Conservation (phyloP, 306 rosid species). For the Datisca glomerata region DNA sequence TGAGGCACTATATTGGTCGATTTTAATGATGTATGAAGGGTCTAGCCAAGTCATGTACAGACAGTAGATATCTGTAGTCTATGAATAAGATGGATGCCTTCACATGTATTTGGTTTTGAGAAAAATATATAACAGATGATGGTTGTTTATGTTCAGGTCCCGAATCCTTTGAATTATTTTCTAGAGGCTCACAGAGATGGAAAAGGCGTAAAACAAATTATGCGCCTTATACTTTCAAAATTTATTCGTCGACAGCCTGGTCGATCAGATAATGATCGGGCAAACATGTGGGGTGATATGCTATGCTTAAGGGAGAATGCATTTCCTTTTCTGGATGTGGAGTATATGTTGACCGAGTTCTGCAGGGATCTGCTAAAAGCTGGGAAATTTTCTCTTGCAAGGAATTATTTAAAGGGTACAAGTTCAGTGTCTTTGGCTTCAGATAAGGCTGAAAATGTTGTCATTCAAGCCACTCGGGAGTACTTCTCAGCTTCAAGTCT, state of each 20-base stretch:
- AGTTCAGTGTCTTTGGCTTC: slow-evolving; percentile 80
- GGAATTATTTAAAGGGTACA: slow-evolving; percentile 91
- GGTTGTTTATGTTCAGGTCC: slow-evolving; percentile 44
- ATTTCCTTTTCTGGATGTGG: slow-evolving; percentile 78
- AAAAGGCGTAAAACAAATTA: slow-evolving; percentile 86
- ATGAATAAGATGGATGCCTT: no score
- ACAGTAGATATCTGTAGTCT: no score
- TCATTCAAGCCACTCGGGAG: slow-evolving; percentile 97
- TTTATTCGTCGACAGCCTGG: slow-evolving; percentile 85
- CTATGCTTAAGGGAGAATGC: slow-evolving; percentile 77
- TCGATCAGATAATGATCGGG: slow-evolving; percentile 92
- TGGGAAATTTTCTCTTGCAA: slow-evolving; percentile 93
- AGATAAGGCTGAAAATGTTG: slow-evolving; percentile 91
- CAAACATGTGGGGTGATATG: slow-evolving; percentile 98
- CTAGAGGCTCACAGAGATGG: slow-evolving; percentile 61
- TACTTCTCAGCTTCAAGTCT: slow-evolving; percentile 93
- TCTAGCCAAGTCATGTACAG: no score
- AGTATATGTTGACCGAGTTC: slow-evolving; percentile 83
- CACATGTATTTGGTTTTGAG: no score
- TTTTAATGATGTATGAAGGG: no score
- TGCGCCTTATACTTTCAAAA: slow-evolving; percentile 92
- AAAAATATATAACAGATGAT: no score
- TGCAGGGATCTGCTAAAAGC: slow-evolving; percentile 94
- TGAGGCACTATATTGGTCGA: no score
- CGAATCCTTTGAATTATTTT: slow-evolving; percentile 82